Evolutionary conservation across 2,329 filamentous ascomycete genomes (phyloP).

Genomic region (Xylariales sp.): DNA sequence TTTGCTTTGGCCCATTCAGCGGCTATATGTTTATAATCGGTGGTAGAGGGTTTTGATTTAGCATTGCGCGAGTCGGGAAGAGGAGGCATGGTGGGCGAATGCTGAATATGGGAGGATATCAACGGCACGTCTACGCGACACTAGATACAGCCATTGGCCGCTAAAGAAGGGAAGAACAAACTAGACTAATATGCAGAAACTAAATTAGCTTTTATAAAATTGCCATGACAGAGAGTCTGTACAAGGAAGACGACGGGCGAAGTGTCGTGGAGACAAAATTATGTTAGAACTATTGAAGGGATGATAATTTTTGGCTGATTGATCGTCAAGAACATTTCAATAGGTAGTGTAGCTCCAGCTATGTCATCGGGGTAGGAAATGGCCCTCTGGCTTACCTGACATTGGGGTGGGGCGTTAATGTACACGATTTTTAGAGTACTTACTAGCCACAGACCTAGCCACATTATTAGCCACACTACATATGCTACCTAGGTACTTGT

Average conservation of each 20-base stretch:
- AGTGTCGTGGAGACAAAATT: constrained; percentile 16
- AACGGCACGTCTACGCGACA: constrained; percentile 25
- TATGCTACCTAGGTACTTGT: no score
- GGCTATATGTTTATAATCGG: constrained; percentile 65
- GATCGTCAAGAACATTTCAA: background rate
- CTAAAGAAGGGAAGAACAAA: constrained; percentile 22
- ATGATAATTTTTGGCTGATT: constrained; percentile 19
- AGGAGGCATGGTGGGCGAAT: constrained; percentile 31
- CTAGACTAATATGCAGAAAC: constrained; percentile 1
- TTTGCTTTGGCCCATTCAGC: constrained; percentile 66
- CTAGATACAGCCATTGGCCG: constrained; percentile 43
- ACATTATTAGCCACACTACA: no score
- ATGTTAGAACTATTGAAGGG: constrained; percentile 13
- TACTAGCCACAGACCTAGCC: no score
- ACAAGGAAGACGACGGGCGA: constrained; percentile 5
- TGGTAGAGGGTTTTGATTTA: constrained; percentile 43
- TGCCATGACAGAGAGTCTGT: constrained; percentile 23
- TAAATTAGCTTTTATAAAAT: constrained; percentile 19
- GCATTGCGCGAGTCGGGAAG: constrained; percentile 41
- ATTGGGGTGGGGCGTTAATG: no score
- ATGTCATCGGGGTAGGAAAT: background rate
- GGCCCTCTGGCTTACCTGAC: no score
- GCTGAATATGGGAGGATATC: constrained; percentile 13
- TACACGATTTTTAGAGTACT: no score
- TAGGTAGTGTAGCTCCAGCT: background rate